Conservation (phyloP, 805 yeast species). For the Kodamaea fukazawae region DNA sequence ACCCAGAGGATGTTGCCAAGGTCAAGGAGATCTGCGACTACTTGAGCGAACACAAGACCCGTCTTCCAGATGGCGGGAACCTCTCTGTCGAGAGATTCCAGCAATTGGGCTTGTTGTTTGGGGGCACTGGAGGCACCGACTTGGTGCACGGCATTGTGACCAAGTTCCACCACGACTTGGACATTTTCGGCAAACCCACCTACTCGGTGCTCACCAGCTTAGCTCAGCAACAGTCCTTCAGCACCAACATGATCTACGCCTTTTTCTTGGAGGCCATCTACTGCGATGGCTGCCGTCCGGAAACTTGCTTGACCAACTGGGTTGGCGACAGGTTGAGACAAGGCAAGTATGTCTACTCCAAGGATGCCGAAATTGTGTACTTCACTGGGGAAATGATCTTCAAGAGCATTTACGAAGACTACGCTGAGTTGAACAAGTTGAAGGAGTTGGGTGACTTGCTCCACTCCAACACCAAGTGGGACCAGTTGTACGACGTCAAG, state of each 20-base stretch:
- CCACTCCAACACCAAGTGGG: slow-evolving; percentile 36
- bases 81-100: slow-evolving; percentile 52
- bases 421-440: slow-evolving; percentile 38
- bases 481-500: slow-evolving; percentile 32
- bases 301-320: slow-evolving; percentile 39
- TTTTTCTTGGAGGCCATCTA: slow-evolving; percentile 60
- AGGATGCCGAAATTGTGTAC: slow-evolving; percentile 26
- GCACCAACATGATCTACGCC: slow-evolving; percentile 53
- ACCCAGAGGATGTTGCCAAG: slow-evolving; percentile 43
- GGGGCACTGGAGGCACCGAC: slow-evolving; percentile 51
- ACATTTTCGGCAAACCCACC: slow-evolving; percentile 33
- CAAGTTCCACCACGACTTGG: slow-evolving; percentile 39
- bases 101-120: slow-evolving; percentile 51
- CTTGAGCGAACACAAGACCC: slow-evolving; percentile 26
- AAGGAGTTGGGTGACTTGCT: slow-evolving; percentile 39
- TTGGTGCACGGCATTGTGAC: slow-evolving; percentile 43
- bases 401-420: slow-evolving; percentile 51
- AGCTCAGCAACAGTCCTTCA: slow-evolving; percentile 41
- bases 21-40: slow-evolving; percentile 39
- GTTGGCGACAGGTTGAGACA: slow-evolving; percentile 43
- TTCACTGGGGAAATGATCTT: slow-evolving; percentile 59
- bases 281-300: slow-evolving; percentile 36
- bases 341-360: slow-evolving; percentile 3
- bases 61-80: slow-evolving; percentile 50
- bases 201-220: slow-evolving; percentile 33